These are phyloP conservation scores for Zopfia rhizophila DNA, from an alignment of 2,329 filamentous ascomycete genomes.

Conservation along the genomic window DNA sequence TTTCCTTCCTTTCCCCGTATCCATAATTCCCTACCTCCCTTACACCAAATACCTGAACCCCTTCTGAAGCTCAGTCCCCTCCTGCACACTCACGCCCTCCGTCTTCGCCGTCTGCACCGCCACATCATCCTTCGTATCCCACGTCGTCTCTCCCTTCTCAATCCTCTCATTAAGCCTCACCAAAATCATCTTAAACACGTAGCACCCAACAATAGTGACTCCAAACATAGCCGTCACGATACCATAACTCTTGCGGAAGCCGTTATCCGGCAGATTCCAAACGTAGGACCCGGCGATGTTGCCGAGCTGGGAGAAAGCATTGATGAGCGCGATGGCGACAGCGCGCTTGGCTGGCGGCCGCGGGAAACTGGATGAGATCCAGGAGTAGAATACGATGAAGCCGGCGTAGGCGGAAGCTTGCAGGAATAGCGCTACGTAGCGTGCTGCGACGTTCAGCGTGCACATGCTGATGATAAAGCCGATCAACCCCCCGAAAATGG, in stretches of 20 bases:
- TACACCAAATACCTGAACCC: conserved; percentile 48
- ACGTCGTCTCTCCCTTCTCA: conserved; percentile 41
- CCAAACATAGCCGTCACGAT: conserved; percentile 74
- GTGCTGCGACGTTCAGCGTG: conserved; percentile 40
- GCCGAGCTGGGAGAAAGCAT: conserved; percentile 57
- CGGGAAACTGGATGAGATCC: conserved; percentile 54
- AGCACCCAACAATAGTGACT: conserved; percentile 64
- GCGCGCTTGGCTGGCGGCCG: conserved; percentile 70
- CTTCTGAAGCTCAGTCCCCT: conserved; percentile 37
- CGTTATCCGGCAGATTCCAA: conserved; percentile 68
- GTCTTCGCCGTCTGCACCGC: conserved; percentile 41
- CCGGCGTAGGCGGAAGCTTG: conserved; percentile 53
- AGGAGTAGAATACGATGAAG: conserved; percentile 51
- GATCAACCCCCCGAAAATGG: conserved; percentile 54
- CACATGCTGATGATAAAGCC: conserved; percentile 56
- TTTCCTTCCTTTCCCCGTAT: too few species aligned
- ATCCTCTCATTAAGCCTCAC: conserved; percentile 43
- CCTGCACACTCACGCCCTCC: conserved; percentile 41
- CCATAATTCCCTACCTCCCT: too few species aligned
- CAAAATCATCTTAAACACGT: conserved; percentile 40
- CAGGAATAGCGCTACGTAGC: conserved; percentile 48
- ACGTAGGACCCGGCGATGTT: conserved; percentile 69
- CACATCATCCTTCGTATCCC: conserved; percentile 40
- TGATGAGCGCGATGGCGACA: conserved; percentile 70
- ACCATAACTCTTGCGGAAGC: conserved; percentile 71